These are phyloP conservation scores for Aureobasidium sp. DNA, from an alignment of 2,329 filamentous ascomycete species.

Conservation along the genomic window DNA sequence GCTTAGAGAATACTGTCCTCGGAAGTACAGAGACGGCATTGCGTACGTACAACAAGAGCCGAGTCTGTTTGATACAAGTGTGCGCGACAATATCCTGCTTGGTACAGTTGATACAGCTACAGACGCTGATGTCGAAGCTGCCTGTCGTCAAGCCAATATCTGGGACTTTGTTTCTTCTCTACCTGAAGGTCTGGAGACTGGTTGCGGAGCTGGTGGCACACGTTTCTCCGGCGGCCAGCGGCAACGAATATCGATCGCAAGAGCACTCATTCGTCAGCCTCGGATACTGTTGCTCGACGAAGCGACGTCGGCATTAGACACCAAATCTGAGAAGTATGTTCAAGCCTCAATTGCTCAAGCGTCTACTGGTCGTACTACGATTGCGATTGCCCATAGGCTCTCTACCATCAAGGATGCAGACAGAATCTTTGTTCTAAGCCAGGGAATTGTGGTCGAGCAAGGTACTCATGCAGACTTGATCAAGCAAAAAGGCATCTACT, in stretches of 20 bases:
- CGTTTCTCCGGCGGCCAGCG: constrained; percentile 39
- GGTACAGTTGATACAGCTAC: constrained; percentile 25
- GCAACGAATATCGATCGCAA: constrained; percentile 37
- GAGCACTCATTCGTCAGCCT: constrained; percentile 38
- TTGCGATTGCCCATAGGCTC: constrained; percentile 40
- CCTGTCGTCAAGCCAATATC: constrained; percentile 37
- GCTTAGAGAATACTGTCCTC: constrained; percentile 32
- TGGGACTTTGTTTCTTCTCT: constrained; percentile 42
- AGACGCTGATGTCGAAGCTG: constrained; percentile 27
- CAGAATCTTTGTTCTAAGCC: constrained; percentile 42
- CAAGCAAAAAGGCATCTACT: constrained; percentile 25
- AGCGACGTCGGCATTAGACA: constrained; percentile 37
- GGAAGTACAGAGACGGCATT: constrained; percentile 29
- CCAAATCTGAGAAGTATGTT: constrained; percentile 35
- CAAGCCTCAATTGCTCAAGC: constrained; percentile 36
- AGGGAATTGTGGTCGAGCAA: constrained; percentile 41
- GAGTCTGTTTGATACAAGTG: constrained; percentile 37
- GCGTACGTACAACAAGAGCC: constrained; percentile 40
- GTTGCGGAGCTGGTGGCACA: constrained; percentile 34
- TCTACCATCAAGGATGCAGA: constrained; percentile 37
- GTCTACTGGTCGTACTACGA: constrained; percentile 28
- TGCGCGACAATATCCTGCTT: constrained; percentile 38
- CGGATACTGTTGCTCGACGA: constrained; percentile 37
- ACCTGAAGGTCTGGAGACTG: constrained; percentile 56
- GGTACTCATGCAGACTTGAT: constrained; percentile 45